Evolutionary conservation across 495 filamentous ascomycete genomes (phyloP).

Genomic region (Penicillium steckii): DNA sequence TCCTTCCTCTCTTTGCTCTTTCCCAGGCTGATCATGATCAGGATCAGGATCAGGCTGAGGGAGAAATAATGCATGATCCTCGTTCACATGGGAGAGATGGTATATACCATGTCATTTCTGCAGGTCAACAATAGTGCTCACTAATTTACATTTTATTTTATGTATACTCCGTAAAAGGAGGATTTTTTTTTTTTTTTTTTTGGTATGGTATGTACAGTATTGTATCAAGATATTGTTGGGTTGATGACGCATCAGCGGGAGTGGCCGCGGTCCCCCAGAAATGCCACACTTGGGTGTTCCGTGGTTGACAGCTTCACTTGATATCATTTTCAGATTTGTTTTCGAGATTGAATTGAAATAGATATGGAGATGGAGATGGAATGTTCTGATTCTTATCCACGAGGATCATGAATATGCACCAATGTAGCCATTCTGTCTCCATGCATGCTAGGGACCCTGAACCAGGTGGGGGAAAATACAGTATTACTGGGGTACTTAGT

Average conservation of each 20-base stretch:
- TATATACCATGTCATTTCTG: background rate
- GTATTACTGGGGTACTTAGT: no score
- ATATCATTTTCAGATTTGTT: no score
- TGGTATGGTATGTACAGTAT: no score
- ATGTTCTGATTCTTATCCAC: slow-evolving; percentile 1
- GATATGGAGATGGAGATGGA: no score
- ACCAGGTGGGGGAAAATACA: no score
- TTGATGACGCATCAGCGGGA: slow-evolving; percentile 8
- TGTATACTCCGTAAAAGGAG: no score
- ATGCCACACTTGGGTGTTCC: slow-evolving; percentile 5
- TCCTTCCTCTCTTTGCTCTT: no score
- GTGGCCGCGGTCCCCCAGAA: slow-evolving; percentile 12
- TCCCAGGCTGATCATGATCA: no score
- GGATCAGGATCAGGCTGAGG: background rate
- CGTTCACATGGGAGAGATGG: background rate
- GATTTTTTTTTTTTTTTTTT: no score
- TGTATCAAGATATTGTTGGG: no score
- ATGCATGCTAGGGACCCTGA: slow-evolving; percentile 14
- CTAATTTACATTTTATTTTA: background rate
- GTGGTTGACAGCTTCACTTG: slow-evolving; percentile 10
- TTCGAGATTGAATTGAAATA: no score
- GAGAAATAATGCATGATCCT: background rate
- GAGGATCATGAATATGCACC: background rate
- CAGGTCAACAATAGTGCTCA: background rate
- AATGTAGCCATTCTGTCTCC: no score